Evolutionary conservation across 306 rosid species (phyloP).

Genomic region (Coriaria nepalensis): DNA sequence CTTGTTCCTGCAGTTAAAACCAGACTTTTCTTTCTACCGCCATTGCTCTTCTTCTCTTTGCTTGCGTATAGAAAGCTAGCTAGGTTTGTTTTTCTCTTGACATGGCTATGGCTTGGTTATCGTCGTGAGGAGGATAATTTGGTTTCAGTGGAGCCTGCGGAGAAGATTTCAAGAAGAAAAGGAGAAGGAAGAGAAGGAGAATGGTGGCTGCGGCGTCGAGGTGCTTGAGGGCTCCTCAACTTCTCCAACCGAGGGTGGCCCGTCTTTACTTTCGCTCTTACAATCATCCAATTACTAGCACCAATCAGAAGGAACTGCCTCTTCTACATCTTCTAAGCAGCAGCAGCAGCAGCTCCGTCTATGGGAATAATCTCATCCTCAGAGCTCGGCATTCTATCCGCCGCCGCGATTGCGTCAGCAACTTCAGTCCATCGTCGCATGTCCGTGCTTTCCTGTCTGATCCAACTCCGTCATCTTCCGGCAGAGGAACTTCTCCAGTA

Average conservation of each 20-base stretch:
- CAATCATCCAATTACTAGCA: background rate
- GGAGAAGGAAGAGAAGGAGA: slow-evolving; percentile 5
- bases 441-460: slow-evolving; percentile 26
- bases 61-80: too few relatives aligned
- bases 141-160: too few relatives aligned
- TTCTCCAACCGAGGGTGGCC: slow-evolving; percentile 14
- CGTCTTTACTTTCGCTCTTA: background rate
- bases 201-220: slow-evolving; percentile 30
- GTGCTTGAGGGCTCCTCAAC: slow-evolving; percentile 17
- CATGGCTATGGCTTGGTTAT: too few relatives aligned
- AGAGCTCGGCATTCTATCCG: background rate
- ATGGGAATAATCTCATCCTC: slow-evolving; percentile 14
- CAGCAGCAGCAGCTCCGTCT: slow-evolving; percentile 12
- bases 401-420: slow-evolving; percentile 1
- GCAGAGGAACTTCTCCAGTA: slow-evolving; percentile 15
- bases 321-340: slow-evolving; percentile 7
- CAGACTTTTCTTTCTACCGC: too few relatives aligned
- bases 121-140: too few relatives aligned
- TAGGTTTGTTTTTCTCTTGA: too few relatives aligned
- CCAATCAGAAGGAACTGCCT: slow-evolving; percentile 6
- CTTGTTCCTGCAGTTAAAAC: too few relatives aligned
- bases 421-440: slow-evolving; percentile 4
- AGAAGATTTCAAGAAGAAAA: background rate
- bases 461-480: slow-evolving; percentile 14
- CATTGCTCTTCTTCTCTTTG: too few relatives aligned